Evolutionary conservation across 495 filamentous ascomycete genomes (phyloP).

Genomic region (Ramalina intermedia): DNA sequence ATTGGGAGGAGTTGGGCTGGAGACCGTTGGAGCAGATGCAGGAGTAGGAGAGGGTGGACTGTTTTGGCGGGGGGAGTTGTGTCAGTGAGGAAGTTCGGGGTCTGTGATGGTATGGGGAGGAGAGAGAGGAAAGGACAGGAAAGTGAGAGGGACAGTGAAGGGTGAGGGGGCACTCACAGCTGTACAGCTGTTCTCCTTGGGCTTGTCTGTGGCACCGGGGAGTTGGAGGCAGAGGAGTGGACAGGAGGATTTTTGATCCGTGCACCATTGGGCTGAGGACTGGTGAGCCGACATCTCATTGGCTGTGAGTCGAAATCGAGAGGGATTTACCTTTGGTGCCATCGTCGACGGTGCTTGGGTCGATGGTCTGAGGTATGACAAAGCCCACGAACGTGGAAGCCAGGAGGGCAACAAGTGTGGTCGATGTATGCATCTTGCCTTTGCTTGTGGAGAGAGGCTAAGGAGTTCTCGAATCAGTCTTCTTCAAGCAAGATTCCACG

Average conservation of each 20-base stretch:
- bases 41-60: slow-evolving; percentile 53
- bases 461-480: not conserved
- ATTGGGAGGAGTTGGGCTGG: slow-evolving; percentile 65
- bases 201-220: slow-evolving; percentile 32
- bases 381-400: slow-evolving; percentile 14
- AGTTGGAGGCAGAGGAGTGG: slow-evolving; percentile 68
- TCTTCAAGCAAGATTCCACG: not conserved
- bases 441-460: too few species aligned
- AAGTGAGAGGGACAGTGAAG: too few species aligned
- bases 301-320: not conserved
- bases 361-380: slow-evolving; percentile 37
- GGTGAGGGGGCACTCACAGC: slow-evolving; percentile 37
- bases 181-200: slow-evolving; percentile 52
- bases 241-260: slow-evolving; percentile 49
- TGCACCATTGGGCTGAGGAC: slow-evolving; percentile 51
- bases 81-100: not conserved
- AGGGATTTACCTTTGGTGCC: slow-evolving; percentile 27
- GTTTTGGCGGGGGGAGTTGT: not conserved
- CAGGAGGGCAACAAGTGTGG: slow-evolving; percentile 5
- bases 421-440: not conserved
- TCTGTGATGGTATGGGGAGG: not conserved
- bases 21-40: slow-evolving; percentile 64
- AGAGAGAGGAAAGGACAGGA: not conserved
- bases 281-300: not conserved
- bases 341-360: slow-evolving; percentile 42